Evolutionary conservation across 805 yeast genomes (phyloP), one percentile per base, ranked within the genome.

Genomic region (Hanseniaspora hatyaiensis): DNA sequence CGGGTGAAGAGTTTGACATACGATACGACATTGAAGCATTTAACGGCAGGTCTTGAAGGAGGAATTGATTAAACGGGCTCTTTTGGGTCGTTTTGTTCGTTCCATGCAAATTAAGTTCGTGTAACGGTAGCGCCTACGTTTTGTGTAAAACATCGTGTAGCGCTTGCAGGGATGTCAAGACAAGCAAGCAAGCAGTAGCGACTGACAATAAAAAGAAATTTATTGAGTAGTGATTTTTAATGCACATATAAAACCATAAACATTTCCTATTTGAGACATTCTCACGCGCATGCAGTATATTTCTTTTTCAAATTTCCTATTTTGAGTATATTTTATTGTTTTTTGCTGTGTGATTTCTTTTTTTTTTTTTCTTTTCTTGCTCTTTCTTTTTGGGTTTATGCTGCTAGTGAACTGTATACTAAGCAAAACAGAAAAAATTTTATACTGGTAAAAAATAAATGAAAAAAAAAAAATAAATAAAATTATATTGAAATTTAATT

Each of bases 1-100:
- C 47, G 15, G 29, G 29, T 19, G 12, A 19, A 3, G 40, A 43
- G 29, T 43, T 43, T 28, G 40, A 34, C 29, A 8, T 29, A 6
- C 34, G 26, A 9, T 43, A 34, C 22, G 34, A 34, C 29, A 4
- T 43, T 12, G 6, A 19, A 18, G 11, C 9, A 5, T 34, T 19
- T 22, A 20, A 43, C 2, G 24, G 16, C 5, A 24, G 16, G 20
- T 18, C 15, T 6, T 23, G 19, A 24, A 12, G 20, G 13, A 6
- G 12, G 36, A 13, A 11, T 13, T 6, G 3, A 18, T 3, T 11
- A 18, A 8, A 4, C 9, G 13, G 5, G 36, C 23, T 8, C 18
- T 33, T 19, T 11, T 15, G 36, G 12, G 4, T 31, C 16, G 34
- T n/a, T n/a, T n/a, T n/a, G n/a, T n/a, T n/a, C n/a, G n/a, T n/a